These are phyloP conservation scores for Parmales sp. DNA, from an alignment of 108 stramenopile species.

Conservation along the genomic window DNA sequence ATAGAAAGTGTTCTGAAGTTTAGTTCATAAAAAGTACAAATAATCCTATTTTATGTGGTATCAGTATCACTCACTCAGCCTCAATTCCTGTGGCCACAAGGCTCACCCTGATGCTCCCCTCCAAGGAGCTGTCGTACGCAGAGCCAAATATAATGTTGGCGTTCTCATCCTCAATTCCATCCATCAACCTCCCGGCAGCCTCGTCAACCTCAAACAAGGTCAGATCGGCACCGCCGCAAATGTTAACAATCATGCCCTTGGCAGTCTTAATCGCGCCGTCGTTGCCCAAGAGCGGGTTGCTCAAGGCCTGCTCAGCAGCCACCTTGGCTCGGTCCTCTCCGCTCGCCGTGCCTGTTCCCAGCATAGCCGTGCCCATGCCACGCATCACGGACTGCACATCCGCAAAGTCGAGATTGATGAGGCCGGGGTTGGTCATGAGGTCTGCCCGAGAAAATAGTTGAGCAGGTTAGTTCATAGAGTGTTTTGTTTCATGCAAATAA, in stretches of 20 bases:
- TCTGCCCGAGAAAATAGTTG: too few species aligned
- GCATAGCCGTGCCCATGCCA: slow-evolving; percentile 42
- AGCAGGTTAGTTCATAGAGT: too few species aligned
- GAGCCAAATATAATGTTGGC: slow-evolving; percentile 73
- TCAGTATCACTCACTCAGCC: too few species aligned
- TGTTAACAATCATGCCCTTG: slow-evolving; percentile 24
- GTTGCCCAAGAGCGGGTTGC: slow-evolving; percentile 26
- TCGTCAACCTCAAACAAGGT: slow-evolving; percentile 15
- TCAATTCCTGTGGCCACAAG: slow-evolving; percentile 69
- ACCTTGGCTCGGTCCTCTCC: slow-evolving; percentile 32
- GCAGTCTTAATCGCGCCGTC: slow-evolving; percentile 48
- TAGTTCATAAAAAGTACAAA: too few species aligned
- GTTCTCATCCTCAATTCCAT: slow-evolving; percentile 39
- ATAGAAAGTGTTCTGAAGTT: too few species aligned
- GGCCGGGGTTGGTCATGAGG: slow-evolving; percentile 35
- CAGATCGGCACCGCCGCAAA: slow-evolving; percentile 13
- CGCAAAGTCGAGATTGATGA: slow-evolving; percentile 40
- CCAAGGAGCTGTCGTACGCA: slow-evolving; percentile 48
- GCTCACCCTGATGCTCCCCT: slow-evolving; percentile 51
- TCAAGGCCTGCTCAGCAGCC: slow-evolving; percentile 32
- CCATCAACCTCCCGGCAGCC: slow-evolving; percentile 19
- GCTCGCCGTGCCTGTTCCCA: slow-evolving; percentile 36
- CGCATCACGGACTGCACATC: slow-evolving; percentile 26
- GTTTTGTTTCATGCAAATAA: too few species aligned
- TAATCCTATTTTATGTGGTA: too few species aligned